phyloP scores from a whole-genome alignment of 2,329 filamentous ascomycete species.

The Ophiobolus disseminans region DNA sequence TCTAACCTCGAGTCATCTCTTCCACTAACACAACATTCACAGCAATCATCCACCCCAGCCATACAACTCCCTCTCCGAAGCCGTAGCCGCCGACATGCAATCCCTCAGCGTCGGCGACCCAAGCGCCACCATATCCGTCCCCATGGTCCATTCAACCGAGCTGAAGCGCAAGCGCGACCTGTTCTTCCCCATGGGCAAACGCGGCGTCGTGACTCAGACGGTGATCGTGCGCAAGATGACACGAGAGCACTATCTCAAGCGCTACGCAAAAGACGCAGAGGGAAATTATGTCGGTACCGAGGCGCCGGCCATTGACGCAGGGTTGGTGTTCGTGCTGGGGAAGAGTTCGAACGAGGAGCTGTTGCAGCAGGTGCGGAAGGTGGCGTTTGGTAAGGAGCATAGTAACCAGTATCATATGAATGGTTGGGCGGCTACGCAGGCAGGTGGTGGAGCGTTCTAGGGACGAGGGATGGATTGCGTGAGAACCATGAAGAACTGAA shows the following conservation, averaged over 20 bases:
- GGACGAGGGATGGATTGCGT: neutral
- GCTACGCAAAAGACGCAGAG: slow-evolving; percentile 37
- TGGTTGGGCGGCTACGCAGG: slow-evolving; percentile 3
- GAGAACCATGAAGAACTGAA: too few relatives aligned
- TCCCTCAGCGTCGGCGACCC: slow-evolving; percentile 22
- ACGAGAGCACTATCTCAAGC: slow-evolving; percentile 33
- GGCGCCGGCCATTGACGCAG: slow-evolving; percentile 26
- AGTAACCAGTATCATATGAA: slow-evolving; percentile 4
- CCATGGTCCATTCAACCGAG: slow-evolving; percentile 18
- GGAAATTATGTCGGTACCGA: slow-evolving; percentile 39
- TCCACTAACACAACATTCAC: neutral
- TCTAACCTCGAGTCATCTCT: too few relatives aligned
- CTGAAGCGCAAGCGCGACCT: slow-evolving; percentile 3
- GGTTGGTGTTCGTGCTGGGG: slow-evolving; percentile 33
- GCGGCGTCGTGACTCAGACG: slow-evolving; percentile 23
- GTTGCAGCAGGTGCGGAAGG: slow-evolving; percentile 32
- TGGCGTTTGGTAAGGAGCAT: slow-evolving; percentile 35
- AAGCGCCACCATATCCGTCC: slow-evolving; percentile 25
- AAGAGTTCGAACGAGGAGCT: slow-evolving; percentile 37
- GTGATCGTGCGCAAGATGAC: slow-evolving; percentile 37
- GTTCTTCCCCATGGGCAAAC: slow-evolving; percentile 1
- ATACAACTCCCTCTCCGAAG: slow-evolving; percentile 15
- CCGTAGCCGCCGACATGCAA: slow-evolving; percentile 17
- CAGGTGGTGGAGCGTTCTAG: neutral
- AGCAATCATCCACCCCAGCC: slow-evolving; percentile 1